Conservation (phyloP, 2,329 filamentous ascomycete species). For the Colletotrichum musicola region DNA sequence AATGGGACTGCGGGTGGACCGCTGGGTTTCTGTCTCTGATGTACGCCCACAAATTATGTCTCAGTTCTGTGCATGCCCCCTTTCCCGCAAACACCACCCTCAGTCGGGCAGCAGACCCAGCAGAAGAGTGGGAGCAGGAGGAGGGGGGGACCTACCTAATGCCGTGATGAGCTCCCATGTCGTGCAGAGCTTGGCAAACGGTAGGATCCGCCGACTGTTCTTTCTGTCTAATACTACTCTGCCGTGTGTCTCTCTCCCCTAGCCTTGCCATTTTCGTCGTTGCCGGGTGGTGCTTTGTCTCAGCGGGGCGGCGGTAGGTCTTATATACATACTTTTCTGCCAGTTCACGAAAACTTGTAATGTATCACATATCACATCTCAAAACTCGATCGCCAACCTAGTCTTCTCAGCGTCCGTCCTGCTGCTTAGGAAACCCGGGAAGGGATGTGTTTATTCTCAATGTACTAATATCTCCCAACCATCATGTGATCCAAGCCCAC, state of each 20-base stretch:
- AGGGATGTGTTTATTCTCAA: too few species aligned
- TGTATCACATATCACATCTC: constrained; percentile 24
- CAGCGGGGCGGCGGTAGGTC: too few species aligned
- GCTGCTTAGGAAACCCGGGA: not conserved
- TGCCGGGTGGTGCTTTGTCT: not conserved
- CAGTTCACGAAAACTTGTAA: not conserved
- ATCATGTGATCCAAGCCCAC: too few species aligned
- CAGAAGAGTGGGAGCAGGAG: not conserved
- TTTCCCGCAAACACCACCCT: not conserved
- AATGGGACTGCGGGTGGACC: not conserved
- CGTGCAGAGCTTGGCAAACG: constrained; percentile 1
- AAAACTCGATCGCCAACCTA: not conserved
- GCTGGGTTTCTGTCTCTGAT: not conserved
- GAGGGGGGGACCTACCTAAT: not conserved
- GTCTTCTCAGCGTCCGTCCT: not conserved
- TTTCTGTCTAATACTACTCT: not conserved
- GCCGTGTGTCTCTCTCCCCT: not conserved
- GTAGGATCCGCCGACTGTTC: not conserved
- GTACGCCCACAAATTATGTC: constrained; percentile 14
- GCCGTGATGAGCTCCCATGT: not conserved
- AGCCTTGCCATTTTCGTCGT: not conserved
- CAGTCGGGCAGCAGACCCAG: not conserved
- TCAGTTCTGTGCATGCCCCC: not conserved
- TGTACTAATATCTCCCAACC: too few species aligned
- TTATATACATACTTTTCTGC: not conserved